A percentile compares a stretch with the other conserved stretches of the same genome.
Evolutionary conservation across 495 filamentous ascomycete species (phyloP).

Genomic region (Penicillium subrubescens): DNA sequence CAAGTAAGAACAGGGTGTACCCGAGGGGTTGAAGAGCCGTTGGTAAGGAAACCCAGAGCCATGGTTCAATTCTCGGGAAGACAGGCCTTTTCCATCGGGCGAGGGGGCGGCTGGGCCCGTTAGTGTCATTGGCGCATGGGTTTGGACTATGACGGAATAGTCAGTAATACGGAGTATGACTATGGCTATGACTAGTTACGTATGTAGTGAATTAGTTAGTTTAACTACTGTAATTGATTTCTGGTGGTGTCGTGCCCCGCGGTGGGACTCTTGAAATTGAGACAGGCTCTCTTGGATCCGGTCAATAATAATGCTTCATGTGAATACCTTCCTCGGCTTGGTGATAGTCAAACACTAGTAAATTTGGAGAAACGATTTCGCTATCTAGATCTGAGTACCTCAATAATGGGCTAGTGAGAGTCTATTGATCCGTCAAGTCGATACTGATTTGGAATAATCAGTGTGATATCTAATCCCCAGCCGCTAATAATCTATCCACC

Average conservation of each 20-base stretch:
- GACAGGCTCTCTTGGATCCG: neutral
- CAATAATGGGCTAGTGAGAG: no score
- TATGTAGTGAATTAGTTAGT: neutral
- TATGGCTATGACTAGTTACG: neutral
- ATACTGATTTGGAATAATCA: neutral
- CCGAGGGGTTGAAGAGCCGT: conserved; percentile 18
- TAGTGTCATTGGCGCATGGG: conserved; percentile 15
- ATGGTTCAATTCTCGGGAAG: conserved; percentile 46
- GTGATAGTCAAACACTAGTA: neutral
- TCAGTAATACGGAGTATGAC: neutral
- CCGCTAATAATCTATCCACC: conserved; percentile 12
- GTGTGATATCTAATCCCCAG: neutral
- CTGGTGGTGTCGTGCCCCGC: no score
- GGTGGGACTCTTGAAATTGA: neutral
- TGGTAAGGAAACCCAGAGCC: conserved; percentile 40
- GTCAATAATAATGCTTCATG: neutral
- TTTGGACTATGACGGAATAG: neutral
- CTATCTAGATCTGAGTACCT: neutral
- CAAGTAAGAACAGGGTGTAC: neutral
- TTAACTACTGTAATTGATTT: no score
- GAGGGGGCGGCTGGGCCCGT: conserved; percentile 30
- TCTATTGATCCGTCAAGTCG: neutral
- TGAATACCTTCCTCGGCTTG: neutral
- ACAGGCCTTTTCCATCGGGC: conserved; percentile 17
- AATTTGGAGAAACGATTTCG: neutral